Base-by-base conservation (phyloP, 78 protist species). In the Monosiga brevicollis region DNA sequence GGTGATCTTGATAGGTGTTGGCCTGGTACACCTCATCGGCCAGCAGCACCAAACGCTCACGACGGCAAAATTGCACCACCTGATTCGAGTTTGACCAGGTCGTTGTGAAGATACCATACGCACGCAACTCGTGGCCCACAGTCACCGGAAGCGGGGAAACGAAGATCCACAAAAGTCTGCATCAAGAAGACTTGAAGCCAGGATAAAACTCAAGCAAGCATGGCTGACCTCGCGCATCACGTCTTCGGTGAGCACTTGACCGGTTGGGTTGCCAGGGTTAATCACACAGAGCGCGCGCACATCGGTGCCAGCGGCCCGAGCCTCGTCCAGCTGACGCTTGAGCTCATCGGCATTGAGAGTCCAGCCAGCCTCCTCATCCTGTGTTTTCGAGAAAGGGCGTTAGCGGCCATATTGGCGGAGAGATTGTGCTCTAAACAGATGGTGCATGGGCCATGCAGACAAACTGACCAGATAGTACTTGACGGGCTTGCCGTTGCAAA, bases 211-310 rank as follows among this genome's bases (percentile, higher is more conserved):
- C 70, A 54, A 54, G 70, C 32, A 15, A 54, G 70, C 32, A 15
- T n/a, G 36, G 40, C 29, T 29, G 29, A 38, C 29, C 11, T 82
- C 86, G 76, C 0, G 36, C 24, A 93, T 83, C n/a, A 32, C 37
- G 25, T 55, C 70, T 54, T 0, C 29, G 32, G 91, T 6, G 36
- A 97, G 86, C 49, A 81, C 42, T 76, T 90, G 91, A 40, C 99
- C 99, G 35, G 99, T 98, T 62, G 99, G 99, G 89, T 98, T 98
- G 49, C 99, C 99, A 2, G 99, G 99, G 87, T 97, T 97, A 90
- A 98, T 98, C 75, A 97, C 90, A 22, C 83, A 95, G 32, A 97
- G 83, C 35, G 97, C 99, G 43, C 95, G 88, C 43, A 86, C 87
- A 36, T 76, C 83, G 26, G 88, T 80, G 36, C 96, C 96, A 29